Conservation (phyloP, 805 yeast species). For the Yamadazyma kitorensis region DNA sequence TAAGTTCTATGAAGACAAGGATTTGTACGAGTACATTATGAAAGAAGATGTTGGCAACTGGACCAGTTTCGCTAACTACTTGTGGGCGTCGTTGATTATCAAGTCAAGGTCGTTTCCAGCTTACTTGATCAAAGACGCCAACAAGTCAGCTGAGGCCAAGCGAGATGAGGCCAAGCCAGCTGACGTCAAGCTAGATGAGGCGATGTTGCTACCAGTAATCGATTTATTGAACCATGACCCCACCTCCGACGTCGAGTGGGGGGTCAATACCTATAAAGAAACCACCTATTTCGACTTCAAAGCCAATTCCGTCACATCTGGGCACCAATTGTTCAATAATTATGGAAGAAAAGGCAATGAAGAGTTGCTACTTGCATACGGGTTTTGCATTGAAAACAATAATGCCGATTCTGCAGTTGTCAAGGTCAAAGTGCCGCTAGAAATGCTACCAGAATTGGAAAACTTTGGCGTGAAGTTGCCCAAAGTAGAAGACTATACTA, state of each 20-base stretch:
- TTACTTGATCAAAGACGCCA: slow-evolving; percentile 44
- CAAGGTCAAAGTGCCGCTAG: slow-evolving; percentile 51
- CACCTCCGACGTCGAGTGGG: slow-evolving; percentile 64
- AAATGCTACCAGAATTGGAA: slow-evolving; percentile 27
- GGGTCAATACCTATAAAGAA: slow-evolving; percentile 13
- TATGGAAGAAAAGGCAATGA: slow-evolving; percentile 89
- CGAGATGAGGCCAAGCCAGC: slow-evolving; percentile 19
- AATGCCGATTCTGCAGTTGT: slow-evolving; percentile 58
- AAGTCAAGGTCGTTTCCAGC: slow-evolving; percentile 82
- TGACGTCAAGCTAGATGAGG: slow-evolving; percentile 40
- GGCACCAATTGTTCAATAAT: slow-evolving; percentile 66
- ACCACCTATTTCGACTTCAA: slow-evolving; percentile 39
- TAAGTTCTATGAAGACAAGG: slow-evolving; percentile 37
- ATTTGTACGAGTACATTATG: slow-evolving; percentile 25
- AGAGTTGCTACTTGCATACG: slow-evolving; percentile 77
- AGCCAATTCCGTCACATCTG: slow-evolving; percentile 29
- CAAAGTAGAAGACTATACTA: slow-evolving; percentile 35
- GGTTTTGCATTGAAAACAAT: slow-evolving; percentile 63
- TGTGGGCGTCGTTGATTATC: slow-evolving; percentile 74
- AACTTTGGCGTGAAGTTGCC: slow-evolving; percentile 39
- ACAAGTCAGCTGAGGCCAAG: slow-evolving; percentile 19
- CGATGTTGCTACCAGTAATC: slow-evolving; percentile 73
- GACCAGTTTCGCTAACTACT: slow-evolving; percentile 64
- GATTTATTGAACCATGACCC: slow-evolving; percentile 78
- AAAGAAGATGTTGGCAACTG: slow-evolving; percentile 39